Conservation (phyloP, 1,139 yeast species). For the Candida freyschussii region DNA sequence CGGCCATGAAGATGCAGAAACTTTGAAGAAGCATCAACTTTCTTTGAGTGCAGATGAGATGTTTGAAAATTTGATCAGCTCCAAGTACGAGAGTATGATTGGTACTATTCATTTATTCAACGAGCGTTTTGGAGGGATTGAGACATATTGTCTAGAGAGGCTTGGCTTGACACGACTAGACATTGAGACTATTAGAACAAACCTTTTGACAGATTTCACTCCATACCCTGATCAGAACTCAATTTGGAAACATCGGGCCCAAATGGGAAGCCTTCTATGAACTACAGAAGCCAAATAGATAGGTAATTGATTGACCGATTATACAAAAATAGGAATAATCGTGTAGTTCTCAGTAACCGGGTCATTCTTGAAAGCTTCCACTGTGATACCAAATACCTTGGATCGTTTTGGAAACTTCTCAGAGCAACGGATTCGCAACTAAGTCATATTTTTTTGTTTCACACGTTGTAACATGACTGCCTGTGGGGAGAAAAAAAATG, state of each 20-base stretch:
- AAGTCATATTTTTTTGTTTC: too few relatives aligned
- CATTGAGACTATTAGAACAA: slow-evolving; percentile 42
- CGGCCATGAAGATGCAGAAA: slow-evolving; percentile 2
- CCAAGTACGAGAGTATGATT: slow-evolving; percentile 71
- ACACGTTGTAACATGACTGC: too few relatives aligned
- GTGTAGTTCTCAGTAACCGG: too few relatives aligned
- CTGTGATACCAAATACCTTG: too few relatives aligned
- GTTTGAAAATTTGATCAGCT: slow-evolving; percentile 52
- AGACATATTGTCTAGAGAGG: slow-evolving; percentile 41
- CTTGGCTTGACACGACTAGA: slow-evolving; percentile 49
- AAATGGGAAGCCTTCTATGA: slow-evolving; percentile 13
- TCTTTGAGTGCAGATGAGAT: slow-evolving; percentile 25
- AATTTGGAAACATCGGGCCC: slow-evolving; percentile 20
- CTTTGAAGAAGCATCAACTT: slow-evolving; percentile 5
- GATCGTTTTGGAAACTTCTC: too few relatives aligned
- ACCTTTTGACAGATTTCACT: slow-evolving; percentile 31
- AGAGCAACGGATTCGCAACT: too few relatives aligned
- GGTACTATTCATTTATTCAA: slow-evolving; percentile 49
- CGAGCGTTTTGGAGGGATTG: slow-evolving; percentile 51
- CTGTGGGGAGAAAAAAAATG: too few relatives aligned
- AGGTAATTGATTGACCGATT: too few relatives aligned
- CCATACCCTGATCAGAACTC: slow-evolving; percentile 18
- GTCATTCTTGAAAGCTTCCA: too few relatives aligned
- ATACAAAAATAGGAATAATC: too few relatives aligned
- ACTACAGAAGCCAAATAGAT: too few relatives aligned